Conservation (phyloP, 2,329 filamentous ascomycete genomes). For the Trichoderma sp. region DNA sequence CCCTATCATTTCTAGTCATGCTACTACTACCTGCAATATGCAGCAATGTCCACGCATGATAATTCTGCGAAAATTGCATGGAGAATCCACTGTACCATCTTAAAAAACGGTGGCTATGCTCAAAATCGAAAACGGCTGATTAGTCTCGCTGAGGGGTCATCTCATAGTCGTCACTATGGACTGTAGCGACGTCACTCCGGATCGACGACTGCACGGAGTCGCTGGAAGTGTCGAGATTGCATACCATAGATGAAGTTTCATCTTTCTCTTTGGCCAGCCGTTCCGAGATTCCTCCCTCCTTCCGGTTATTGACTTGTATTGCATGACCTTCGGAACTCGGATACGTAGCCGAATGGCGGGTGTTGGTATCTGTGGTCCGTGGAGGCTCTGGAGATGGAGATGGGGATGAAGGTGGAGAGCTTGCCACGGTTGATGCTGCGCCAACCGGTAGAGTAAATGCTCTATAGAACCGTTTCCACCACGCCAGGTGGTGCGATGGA, state of each 20-base stretch:
- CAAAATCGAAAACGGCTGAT: background rate
- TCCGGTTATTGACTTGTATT: background rate
- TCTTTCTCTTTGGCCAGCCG: background rate
- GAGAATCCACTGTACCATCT: background rate
- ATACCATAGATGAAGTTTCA: background rate
- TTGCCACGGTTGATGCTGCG: slow-evolving; percentile 36
- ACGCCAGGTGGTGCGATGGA: slow-evolving; percentile 24
- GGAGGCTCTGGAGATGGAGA: slow-evolving; percentile 23
- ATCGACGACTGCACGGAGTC: slow-evolving; percentile 28
- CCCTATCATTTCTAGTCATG: background rate
- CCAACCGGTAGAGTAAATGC: slow-evolving; percentile 32
- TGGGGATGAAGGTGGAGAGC: slow-evolving; percentile 26
- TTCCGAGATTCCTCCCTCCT: background rate
- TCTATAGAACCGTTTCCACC: slow-evolving; percentile 29
- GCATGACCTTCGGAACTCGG: background rate
- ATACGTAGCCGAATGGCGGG: background rate
- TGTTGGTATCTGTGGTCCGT: background rate
- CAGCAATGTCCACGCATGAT: background rate
- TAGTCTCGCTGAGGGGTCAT: background rate
- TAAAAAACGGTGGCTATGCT: no score
- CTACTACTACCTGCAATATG: background rate
- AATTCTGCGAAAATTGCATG: background rate
- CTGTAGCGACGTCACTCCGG: slow-evolving; percentile 33
- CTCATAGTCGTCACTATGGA: slow-evolving; percentile 37
- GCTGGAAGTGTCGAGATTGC: background rate